phyloP scores from a whole-genome alignment of 805 yeast species.

The Lachancea waltii region DNA sequence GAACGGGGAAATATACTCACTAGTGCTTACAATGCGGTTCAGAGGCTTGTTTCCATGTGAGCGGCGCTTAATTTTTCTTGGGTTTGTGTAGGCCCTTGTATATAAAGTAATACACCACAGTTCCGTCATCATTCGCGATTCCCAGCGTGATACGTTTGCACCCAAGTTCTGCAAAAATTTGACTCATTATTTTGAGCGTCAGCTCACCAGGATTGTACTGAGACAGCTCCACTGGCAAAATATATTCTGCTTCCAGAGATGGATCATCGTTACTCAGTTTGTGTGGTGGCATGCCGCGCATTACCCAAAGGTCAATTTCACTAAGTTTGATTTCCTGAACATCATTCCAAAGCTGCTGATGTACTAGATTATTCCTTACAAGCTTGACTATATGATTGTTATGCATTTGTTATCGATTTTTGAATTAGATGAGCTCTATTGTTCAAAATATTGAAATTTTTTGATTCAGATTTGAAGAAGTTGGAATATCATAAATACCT shows the following conservation, averaged over 20 bases:
- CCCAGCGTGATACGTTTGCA: conserved; percentile 46
- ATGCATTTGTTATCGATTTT: conserved; percentile 1
- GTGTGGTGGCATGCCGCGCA: conserved; percentile 22
- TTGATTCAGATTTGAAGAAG: not conserved
- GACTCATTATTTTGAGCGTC: conserved; percentile 22
- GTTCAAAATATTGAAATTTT: not conserved
- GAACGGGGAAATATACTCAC: conserved; percentile 29
- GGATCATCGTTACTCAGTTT: conserved; percentile 22
- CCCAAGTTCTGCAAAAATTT: conserved; percentile 17
- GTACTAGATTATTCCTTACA: conserved; percentile 22
- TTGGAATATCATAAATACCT: conserved; percentile 1
- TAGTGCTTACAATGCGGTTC: conserved; percentile 17
- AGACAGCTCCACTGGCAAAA: conserved; percentile 28
- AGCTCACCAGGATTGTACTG: conserved; percentile 21
- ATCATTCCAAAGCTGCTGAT: conserved; percentile 27
- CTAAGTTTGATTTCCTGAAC: conserved; percentile 14
- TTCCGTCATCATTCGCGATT: conserved; percentile 57
- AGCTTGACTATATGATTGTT: conserved; percentile 4
- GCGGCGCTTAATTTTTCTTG: conserved; percentile 38
- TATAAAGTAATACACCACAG: conserved; percentile 62
- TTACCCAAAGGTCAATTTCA: conserved; percentile 11
- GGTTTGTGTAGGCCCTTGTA: conserved; percentile 65
- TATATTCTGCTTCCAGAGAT: conserved; percentile 17
- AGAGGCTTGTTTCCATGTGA: conserved; percentile 2
- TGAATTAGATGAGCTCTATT: not conserved